Evolutionary conservation across 2,329 filamentous ascomycete species (phyloP).

Genomic region (Penicillium corylophilum): DNA sequence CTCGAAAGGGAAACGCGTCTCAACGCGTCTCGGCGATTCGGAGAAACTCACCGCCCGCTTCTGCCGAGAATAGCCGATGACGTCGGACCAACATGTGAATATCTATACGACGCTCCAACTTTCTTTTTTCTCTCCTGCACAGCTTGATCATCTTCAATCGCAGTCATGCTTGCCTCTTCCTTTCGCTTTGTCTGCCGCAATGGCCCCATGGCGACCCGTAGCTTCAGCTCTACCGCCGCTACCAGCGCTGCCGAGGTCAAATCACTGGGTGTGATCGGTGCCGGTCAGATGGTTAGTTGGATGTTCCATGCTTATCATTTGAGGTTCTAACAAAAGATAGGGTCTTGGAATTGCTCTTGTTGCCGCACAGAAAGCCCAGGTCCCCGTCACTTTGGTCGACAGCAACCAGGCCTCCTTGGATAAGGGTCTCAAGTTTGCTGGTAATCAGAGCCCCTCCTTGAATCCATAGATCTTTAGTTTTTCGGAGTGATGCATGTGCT

Average conservation of each 20-base stretch:
- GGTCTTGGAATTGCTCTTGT: constrained; percentile 94
- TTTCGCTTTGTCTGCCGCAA: constrained; percentile 32
- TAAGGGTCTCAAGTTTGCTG: constrained; percentile 86
- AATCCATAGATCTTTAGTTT: neutral
- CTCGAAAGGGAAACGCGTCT: constrained; percentile 24
- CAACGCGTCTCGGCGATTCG: constrained; percentile 26
- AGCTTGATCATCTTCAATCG: neutral
- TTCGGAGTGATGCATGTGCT: neutral
- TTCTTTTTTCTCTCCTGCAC: constrained; percentile 3
- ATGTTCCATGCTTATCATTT: neutral
- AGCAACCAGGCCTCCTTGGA: constrained; percentile 79
- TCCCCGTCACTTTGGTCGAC: constrained; percentile 85
- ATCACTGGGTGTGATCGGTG: constrained; percentile 85
- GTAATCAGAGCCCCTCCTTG: constrained; percentile 45
- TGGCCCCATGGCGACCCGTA: constrained; percentile 45
- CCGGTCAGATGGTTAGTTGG: constrained; percentile 83
- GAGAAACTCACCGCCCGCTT: constrained; percentile 18
- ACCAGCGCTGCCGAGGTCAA: constrained; percentile 72
- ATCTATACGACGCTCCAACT: constrained; percentile 10
- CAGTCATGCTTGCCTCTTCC: constrained; percentile 38
- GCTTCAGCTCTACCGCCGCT: constrained; percentile 68
- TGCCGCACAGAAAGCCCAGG: constrained; percentile 76
- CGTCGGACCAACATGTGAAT: constrained; percentile 24
- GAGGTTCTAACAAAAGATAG: constrained; percentile 50
- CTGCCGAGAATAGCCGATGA: constrained; percentile 28